Conservation (phyloP, 192 early-diverging fungal genomes). For the Backusella psychrophila region DNA sequence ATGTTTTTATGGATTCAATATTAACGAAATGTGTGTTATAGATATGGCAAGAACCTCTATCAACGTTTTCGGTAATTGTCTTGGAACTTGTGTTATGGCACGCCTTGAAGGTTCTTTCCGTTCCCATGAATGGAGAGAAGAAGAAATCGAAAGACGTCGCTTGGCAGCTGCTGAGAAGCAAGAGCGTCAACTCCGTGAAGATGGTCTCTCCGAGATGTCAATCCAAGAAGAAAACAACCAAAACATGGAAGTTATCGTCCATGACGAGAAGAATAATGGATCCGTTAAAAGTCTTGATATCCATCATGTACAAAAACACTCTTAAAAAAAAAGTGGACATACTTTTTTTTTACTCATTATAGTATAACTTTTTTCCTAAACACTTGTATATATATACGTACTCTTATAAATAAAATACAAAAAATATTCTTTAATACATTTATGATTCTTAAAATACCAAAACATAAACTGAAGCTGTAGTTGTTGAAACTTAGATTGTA, state of each 20-base stretch:
- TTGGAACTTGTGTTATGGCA: slow-evolving; percentile 63
- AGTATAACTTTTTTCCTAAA: neutral
- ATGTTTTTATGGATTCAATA: too few relatives aligned
- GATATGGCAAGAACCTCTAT: slow-evolving; percentile 72
- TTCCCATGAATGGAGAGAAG: slow-evolving; percentile 39
- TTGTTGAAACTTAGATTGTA: too few relatives aligned
- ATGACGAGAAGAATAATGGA: neutral
- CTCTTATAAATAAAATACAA: too few relatives aligned
- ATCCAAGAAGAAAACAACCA: neutral
- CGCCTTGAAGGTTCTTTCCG: slow-evolving; percentile 69
- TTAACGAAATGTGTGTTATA: too few relatives aligned
- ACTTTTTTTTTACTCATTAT: neutral
- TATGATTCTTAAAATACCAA: too few relatives aligned
- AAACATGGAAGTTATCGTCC: neutral
- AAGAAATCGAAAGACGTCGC: slow-evolving; percentile 23
- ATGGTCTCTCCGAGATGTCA: neutral
- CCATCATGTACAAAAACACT: neutral
- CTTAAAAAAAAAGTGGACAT: neutral
- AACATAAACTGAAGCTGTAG: too few relatives aligned
- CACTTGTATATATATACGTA: neutral
- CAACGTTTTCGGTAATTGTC: slow-evolving; percentile 72
- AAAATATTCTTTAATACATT: too few relatives aligned
- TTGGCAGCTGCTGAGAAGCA: neutral
- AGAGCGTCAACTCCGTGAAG: neutral
- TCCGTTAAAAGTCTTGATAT: neutral